A percentile compares a stretch with the other conserved stretches of the same genome.
Conservation (phyloP, 192 early-diverging fungal species). For the Podila epicladia region DNA sequence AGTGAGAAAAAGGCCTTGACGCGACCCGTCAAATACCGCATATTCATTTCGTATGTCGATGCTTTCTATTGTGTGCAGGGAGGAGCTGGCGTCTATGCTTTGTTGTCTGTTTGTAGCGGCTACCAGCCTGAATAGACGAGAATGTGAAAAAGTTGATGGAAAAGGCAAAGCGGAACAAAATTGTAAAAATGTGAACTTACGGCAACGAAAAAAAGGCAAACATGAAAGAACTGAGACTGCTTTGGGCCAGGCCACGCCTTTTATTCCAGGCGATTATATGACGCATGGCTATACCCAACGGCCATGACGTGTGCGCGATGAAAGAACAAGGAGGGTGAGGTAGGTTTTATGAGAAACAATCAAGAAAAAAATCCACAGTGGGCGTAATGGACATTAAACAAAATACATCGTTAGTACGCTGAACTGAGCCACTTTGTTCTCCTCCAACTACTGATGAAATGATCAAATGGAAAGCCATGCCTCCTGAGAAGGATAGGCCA, state of each 20-base stretch:
- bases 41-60: neutral
- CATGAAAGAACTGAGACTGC: neutral
- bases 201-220: too few species aligned
- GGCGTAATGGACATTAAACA: too few species aligned
- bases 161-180: neutral
- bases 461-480: too few species aligned
- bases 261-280: neutral
- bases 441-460: too few species aligned
- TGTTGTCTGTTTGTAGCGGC: neutral
- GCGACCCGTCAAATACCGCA: neutral
- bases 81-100: neutral
- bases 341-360: neutral
- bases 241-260: too few species aligned
- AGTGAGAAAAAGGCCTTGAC: neutral
- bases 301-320: neutral
- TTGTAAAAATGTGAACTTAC: neutral
- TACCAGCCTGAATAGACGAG: too few species aligned
- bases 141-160: neutral
- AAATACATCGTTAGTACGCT: too few species aligned
- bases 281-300: too few species aligned
- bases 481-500: too few species aligned
- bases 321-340: neutral
- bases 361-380: neutral
- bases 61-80: neutral
- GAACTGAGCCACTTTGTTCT: too few species aligned